A percentile compares a stretch with the other conserved stretches of the same genome.
phyloP scores from a whole-genome alignment of 306 rosid genomes.

The Fragaria ananassa region DNA sequence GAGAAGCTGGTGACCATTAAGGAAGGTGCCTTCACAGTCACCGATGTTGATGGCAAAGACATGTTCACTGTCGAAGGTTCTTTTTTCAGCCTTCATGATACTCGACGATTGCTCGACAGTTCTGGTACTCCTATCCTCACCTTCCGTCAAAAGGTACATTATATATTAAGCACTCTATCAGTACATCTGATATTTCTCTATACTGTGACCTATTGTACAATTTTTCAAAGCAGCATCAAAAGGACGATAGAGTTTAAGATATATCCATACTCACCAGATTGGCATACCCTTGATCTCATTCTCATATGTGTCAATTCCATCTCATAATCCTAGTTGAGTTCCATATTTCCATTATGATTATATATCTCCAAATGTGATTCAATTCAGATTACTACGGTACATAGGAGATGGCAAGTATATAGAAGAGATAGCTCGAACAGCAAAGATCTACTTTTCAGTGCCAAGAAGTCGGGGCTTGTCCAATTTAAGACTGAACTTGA shows the following conservation, averaged over 20 bases:
- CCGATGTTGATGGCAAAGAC: conserved; percentile 34
- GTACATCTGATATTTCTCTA: neutral
- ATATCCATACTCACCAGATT: neutral
- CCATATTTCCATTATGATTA: neutral
- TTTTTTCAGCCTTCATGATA: conserved; percentile 33
- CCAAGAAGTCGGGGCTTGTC: conserved; percentile 27
- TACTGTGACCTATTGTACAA: neutral
- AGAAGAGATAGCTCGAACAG: conserved; percentile 38
- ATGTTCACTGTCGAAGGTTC: conserved; percentile 40
- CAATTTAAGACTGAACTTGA: conserved; percentile 34
- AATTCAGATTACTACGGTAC: conserved; percentile 30
- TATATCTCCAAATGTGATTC: neutral
- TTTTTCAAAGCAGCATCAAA: neutral
- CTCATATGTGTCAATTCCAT: neutral
- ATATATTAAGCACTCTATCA: neutral
- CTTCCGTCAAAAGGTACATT: conserved; percentile 34
- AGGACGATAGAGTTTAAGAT: no score
- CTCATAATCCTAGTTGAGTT: neutral
- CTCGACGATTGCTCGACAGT: conserved; percentile 30
- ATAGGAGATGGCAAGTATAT: conserved; percentile 39
- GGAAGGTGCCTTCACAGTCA: conserved; percentile 35
- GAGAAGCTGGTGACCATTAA: conserved; percentile 31
- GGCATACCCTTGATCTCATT: neutral
- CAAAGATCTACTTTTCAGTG: conserved; percentile 34
- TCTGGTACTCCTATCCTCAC: conserved; percentile 28